Evolutionary conservation across 2,329 filamentous ascomycete species (phyloP), one percentile per base, ranked within the genome.

Genomic region (Grosmannia serpens): DNA sequence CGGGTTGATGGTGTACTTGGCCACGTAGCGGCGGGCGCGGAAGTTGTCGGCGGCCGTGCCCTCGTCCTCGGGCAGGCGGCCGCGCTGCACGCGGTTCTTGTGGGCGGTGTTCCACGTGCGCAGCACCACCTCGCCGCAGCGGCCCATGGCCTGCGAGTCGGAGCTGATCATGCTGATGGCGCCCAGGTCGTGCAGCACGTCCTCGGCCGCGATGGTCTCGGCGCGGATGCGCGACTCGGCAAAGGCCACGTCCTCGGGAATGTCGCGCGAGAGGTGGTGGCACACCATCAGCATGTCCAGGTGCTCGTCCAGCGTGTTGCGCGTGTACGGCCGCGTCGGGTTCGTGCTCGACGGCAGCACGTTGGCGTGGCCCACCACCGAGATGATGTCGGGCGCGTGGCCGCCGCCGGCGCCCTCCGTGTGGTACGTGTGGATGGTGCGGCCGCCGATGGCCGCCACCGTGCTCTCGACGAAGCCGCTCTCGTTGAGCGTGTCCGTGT

Each of bases 271-370:
- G 11, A 97, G 77, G 68, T 97, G 92, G 71, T 97, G 92, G 76
- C 92, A 97, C 44, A 96, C 90, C 92, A 96, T 96, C 53, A 96
- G 77, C 92, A 97, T 97, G 74, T 97, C 92, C 17, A 96, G 82
- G 73, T 97, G 92, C 73, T 97, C 92, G 68, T 96, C 92, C 0
- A 97, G 81, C 0, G 92, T 97, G 75, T 97, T 96, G 64, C 80
- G 78, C 1, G 92, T 97, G 72, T 85, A 96, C 0, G 92, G 92
- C 2, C 91, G 80, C 1, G 92, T 97, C 0, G 92, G 92, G 70
- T 96, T 97, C 0, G 92, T 97, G 53, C 87, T 92, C 6, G 86
- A 90, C 0, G 92, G 92, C 1, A 97, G 81, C 2, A 97, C 91
- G 68, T 97, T 94, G 53, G 82, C 73, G 67, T 91, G 86, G 71